phyloP scores from a whole-genome alignment of 345 rosid genomes.

The Aurinia saxatilis region DNA sequence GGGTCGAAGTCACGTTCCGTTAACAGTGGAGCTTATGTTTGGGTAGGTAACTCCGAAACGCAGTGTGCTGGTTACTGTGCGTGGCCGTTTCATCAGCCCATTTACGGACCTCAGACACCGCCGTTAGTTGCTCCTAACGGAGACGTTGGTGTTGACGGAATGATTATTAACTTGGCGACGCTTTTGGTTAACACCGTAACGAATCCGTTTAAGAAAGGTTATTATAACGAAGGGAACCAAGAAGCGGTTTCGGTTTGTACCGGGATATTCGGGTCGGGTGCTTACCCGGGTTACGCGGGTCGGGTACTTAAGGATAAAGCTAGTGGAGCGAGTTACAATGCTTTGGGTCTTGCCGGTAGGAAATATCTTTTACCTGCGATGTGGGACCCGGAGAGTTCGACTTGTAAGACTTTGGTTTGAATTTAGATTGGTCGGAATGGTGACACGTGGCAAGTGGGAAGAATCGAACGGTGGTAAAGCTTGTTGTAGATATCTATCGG shows the following conservation, averaged over 20 bases:
- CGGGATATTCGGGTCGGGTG: conserved; percentile 70
- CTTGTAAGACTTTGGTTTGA: conserved; percentile 50
- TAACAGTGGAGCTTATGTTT: conserved; percentile 42
- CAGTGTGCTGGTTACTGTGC: conserved; percentile 94
- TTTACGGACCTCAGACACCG: conserved; percentile 82
- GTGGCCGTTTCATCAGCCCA: conserved; percentile 97
- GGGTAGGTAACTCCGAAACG: conserved; percentile 86
- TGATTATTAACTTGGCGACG: conserved; percentile 79
- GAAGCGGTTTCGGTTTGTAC: conserved; percentile 79
- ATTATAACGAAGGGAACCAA: conserved; percentile 53
- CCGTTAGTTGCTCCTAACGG: conserved; percentile 82
- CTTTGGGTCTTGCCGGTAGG: conserved; percentile 55
- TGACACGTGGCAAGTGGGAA: conserved; percentile 13
- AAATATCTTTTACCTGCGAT: conserved; percentile 78
- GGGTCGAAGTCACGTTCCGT: conserved; percentile 26
- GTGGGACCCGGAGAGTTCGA: conserved; percentile 77
- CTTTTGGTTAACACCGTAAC: conserved; percentile 75
- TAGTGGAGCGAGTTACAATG: conserved; percentile 75
- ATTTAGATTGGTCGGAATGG: not conserved
- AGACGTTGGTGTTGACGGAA: conserved; percentile 88
- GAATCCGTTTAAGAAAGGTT: conserved; percentile 65
- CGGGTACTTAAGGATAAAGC: conserved; percentile 51
- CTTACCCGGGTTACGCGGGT: conserved; percentile 84
- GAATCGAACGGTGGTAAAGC: conserved; percentile 1
- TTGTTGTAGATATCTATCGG: conserved; percentile 13